phyloP scores from a whole-genome alignment of 2,329 filamentous ascomycete species.

The Penicillium freii region DNA sequence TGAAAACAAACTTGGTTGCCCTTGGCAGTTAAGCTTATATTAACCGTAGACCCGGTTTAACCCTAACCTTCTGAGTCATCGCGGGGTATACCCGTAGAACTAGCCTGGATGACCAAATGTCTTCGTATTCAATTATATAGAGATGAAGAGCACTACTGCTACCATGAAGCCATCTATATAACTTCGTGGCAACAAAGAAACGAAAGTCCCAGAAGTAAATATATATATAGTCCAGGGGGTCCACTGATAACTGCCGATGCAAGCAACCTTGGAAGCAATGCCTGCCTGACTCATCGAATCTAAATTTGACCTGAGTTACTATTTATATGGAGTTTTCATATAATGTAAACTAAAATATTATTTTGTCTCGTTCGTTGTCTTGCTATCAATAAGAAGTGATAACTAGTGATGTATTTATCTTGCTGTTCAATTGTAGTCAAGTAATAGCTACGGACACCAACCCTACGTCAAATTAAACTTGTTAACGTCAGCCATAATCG shows the following conservation, averaged over 20 bases:
- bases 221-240: not conserved
- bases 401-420: not conserved
- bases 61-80: not conserved
- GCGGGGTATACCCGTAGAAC: not conserved
- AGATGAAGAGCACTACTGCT: not conserved
- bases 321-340: not conserved
- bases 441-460: not conserved
- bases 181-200: not conserved
- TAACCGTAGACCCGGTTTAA: not conserved
- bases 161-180: not conserved
- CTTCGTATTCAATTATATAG: not conserved
- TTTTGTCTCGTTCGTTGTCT: not conserved
- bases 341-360: not conserved
- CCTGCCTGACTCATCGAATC: not conserved
- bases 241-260: not conserved
- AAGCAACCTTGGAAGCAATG: not conserved
- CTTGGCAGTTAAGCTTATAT: not conserved
- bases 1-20: not conserved
- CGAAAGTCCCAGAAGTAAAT: not conserved
- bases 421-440: not conserved
- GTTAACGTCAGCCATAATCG: not conserved
- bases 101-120: not conserved
- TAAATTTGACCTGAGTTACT: not conserved
- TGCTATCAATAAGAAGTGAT: not conserved
- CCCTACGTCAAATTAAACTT: not conserved